Evolutionary conservation across 805 yeast genomes (phyloP).

Genomic region (Isabelozyma heimii): DNA sequence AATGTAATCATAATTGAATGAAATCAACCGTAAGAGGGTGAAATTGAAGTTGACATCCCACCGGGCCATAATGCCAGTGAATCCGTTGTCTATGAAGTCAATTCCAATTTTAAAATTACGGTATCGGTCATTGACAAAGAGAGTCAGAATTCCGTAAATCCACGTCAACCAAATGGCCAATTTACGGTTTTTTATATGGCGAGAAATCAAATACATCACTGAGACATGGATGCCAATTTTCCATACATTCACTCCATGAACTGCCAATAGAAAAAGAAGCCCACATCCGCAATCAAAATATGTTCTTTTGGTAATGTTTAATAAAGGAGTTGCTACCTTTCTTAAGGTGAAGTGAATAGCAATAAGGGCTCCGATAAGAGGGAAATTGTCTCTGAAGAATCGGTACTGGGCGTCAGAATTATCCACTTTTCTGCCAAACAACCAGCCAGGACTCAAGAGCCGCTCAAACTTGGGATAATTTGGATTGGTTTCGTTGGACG

Average conservation of each 20-base stretch:
- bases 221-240: constrained; percentile 59
- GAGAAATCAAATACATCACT: constrained; percentile 52
- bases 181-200: constrained; percentile 27
- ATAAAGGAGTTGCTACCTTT: constrained; percentile 17
- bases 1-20: constrained; percentile 76
- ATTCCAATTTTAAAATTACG: constrained; percentile 56
- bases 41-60: constrained; percentile 98
- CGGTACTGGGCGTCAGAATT: constrained; percentile 89
- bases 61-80: constrained; percentile 74
- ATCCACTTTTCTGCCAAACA: constrained; percentile 86
- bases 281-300: constrained; percentile 78
- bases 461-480: constrained; percentile 65
- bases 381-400: constrained; percentile 80
- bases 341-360: constrained; percentile 55
- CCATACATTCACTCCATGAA: constrained; percentile 76
- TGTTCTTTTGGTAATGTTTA: constrained; percentile 35
- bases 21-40: constrained; percentile 77
- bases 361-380: constrained; percentile 55
- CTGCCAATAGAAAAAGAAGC: constrained; percentile 58
- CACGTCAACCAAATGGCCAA: constrained; percentile 53
- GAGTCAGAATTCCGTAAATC: constrained; percentile 74
- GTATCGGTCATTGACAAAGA: constrained; percentile 73
- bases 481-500: constrained; percentile 70
- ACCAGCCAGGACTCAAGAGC: constrained; percentile 78
- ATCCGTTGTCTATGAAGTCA: constrained; percentile 56